Conservation (phyloP, 345 rosid species). For the Melaleuca quinquenervia region DNA sequence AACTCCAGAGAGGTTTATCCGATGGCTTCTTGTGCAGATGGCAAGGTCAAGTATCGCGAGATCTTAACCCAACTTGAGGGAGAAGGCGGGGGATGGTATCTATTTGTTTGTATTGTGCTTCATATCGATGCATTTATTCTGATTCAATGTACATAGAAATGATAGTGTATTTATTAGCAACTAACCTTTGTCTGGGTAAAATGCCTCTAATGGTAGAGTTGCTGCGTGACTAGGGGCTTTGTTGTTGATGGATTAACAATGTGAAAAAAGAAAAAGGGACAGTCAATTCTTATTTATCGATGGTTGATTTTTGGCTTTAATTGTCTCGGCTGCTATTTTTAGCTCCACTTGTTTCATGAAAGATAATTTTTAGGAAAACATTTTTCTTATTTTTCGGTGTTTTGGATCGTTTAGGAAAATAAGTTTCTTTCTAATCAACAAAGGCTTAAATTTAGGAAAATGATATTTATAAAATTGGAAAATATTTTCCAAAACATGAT, state of each 20-base stretch:
- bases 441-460: no score
- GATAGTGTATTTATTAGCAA: constrained; percentile 26
- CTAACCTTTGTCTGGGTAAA: neutral
- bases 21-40: constrained; percentile 39
- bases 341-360: no score
- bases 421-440: no score
- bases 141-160: constrained; percentile 56
- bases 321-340: neutral
- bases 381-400: no score
- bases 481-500: no score
- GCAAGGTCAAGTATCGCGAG: constrained; percentile 68
- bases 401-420: no score
- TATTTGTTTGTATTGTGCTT: constrained; percentile 21
- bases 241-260: neutral
- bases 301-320: neutral
- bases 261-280: neutral
- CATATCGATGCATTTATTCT: constrained; percentile 26
- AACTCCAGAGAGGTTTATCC: neutral
- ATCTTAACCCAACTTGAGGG: constrained; percentile 43
- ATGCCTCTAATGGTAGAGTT: neutral
- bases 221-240: neutral
- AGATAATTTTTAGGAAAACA: no score
- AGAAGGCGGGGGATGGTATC: constrained; percentile 4
- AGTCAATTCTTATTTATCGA: neutral
- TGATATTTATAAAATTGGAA: no score